phyloP scores from a whole-genome alignment of 2,329 filamentous ascomycete species.

The Pseudogymnoascus sp. region DNA sequence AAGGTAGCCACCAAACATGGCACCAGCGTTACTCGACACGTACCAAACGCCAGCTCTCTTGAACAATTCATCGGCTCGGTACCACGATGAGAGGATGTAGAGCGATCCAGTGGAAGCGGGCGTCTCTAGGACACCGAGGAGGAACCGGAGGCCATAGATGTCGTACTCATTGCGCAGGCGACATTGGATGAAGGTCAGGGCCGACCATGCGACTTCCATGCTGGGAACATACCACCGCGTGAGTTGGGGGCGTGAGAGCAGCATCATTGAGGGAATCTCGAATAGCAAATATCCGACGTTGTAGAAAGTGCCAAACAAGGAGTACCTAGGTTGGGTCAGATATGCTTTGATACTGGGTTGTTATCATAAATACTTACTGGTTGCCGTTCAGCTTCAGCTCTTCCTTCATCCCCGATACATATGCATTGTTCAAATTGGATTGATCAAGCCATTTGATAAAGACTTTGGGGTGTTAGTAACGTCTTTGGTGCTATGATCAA shows the following conservation, averaged over 20 bases:
- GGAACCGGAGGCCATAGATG: slow-evolving; percentile 10
- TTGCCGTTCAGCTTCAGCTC: slow-evolving; percentile 40
- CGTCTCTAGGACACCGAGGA: slow-evolving; percentile 8
- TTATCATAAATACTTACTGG: slow-evolving; percentile 20
- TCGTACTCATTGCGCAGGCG: neutral
- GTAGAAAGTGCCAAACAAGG: slow-evolving; percentile 9
- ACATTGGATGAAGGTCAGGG: neutral
- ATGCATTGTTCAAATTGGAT: slow-evolving; percentile 31
- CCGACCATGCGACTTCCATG: slow-evolving; percentile 7
- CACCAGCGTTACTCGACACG: neutral
- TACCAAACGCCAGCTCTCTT: slow-evolving; percentile 5
- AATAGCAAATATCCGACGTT: neutral
- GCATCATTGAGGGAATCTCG: slow-evolving; percentile 5
- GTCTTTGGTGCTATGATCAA: neutral
- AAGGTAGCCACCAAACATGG: slow-evolving; percentile 12
- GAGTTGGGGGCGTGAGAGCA: neutral
- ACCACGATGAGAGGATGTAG: slow-evolving; percentile 14
- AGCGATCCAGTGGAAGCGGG: neutral
- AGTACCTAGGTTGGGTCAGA: slow-evolving; percentile 1
- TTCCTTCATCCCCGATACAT: slow-evolving; percentile 41
- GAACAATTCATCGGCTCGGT: neutral
- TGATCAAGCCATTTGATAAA: slow-evolving; percentile 39
- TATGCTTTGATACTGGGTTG: neutral
- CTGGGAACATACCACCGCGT: slow-evolving; percentile 9
- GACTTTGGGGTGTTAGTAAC: slow-evolving; percentile 9